Conservation (phyloP, 345 rosid species). For the Microthlaspi erraticum region DNA sequence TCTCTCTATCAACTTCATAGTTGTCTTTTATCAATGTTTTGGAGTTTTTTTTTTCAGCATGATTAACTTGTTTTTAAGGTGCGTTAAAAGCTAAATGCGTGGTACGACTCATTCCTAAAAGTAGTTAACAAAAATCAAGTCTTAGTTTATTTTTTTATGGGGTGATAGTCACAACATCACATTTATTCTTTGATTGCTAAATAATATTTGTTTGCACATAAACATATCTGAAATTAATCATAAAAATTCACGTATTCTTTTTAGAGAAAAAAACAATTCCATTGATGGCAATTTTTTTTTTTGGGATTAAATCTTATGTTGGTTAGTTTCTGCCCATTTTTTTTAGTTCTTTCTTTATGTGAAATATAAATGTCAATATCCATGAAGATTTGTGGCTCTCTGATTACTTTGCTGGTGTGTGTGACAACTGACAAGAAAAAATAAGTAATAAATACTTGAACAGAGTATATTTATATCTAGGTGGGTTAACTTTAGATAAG, state of each 20-base stretch:
- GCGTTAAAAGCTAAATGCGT: slow-evolving; percentile 5
- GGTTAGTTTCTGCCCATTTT: neutral
- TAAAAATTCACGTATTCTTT: neutral
- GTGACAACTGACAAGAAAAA: neutral
- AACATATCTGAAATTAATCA: neutral
- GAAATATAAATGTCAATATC: slow-evolving; percentile 4
- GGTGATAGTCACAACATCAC: slow-evolving; percentile 6
- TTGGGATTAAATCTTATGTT: neutral
- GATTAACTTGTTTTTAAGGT: slow-evolving; percentile 27
- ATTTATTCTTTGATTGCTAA: slow-evolving; percentile 4
- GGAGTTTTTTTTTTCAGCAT: slow-evolving; percentile 31
- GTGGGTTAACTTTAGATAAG: neutral
- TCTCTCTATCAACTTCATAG: slow-evolving; percentile 31
- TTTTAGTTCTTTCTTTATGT: neutral
- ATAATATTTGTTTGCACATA: neutral
- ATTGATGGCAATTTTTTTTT: neutral
- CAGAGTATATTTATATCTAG: neutral
- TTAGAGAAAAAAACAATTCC: neutral
- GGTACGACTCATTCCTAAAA: neutral
- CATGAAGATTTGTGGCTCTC: slow-evolving; percentile 2
- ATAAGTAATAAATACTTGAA: neutral
- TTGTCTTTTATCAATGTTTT: slow-evolving; percentile 25
- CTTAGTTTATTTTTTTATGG: slow-evolving; percentile 14
- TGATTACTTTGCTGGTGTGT: neutral
- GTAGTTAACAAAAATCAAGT: slow-evolving; percentile 23